Evolutionary conservation across 2,329 filamentous ascomycete genomes (phyloP).

Genomic region (Penicillium nordicum): DNA sequence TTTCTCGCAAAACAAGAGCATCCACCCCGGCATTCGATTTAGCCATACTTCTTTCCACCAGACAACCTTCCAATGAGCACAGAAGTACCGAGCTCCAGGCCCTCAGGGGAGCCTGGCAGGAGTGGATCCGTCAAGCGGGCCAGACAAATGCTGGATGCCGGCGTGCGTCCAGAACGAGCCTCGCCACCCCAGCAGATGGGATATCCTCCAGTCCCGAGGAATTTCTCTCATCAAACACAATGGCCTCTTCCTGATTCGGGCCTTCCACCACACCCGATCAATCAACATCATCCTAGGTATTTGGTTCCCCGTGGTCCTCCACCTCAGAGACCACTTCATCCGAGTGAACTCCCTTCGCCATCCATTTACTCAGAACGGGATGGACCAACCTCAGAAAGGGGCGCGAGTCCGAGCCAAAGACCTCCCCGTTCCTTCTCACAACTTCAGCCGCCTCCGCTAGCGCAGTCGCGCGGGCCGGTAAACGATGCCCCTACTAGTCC

Average conservation of each 20-base stretch:
- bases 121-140: conserved; percentile 38
- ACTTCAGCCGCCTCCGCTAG: conserved; percentile 20
- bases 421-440: conserved; percentile 30
- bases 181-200: conserved; percentile 8
- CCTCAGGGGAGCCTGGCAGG: conserved; percentile 16
- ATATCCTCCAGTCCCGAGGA: conserved; percentile 14
- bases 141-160: conserved; percentile 34
- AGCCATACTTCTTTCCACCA: background rate
- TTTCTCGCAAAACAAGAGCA: background rate
- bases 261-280: conserved; percentile 22
- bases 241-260: conserved; percentile 45
- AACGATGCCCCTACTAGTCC: conserved; percentile 20
- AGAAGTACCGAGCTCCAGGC: conserved; percentile 6
- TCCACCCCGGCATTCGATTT: background rate
- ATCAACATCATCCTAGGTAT: conserved; percentile 27
- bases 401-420: conserved; percentile 21
- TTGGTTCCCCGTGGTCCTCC: conserved; percentile 35
- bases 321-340: conserved; percentile 43
- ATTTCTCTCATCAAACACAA: conserved; percentile 40
- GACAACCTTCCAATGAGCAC: conserved; percentile 21
- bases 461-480: conserved; percentile 16
- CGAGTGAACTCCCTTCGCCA: conserved; percentile 36
- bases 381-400: conserved; percentile 25
- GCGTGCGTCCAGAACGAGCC: conserved; percentile 24
- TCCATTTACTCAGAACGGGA: conserved; percentile 36